These are phyloP conservation scores for Boletus insuetus DNA, from an alignment of 768 basidiomycete genomes.

Conservation along the genomic window DNA sequence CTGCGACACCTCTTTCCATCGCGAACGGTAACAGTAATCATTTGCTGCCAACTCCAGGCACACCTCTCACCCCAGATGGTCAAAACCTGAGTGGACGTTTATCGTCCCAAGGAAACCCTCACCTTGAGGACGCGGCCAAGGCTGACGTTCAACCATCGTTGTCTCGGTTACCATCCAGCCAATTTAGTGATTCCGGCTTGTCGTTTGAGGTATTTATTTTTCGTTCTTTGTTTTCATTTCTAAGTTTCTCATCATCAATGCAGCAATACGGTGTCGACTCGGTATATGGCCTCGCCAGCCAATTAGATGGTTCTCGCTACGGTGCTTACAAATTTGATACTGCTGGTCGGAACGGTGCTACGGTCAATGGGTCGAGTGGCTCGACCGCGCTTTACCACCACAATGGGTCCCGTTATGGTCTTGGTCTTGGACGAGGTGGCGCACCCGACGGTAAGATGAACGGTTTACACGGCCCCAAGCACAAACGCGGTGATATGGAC, in stretches of 20 bases:
- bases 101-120: slow-evolving; percentile 42
- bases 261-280: slow-evolving; percentile 60
- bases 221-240: slow-evolving; percentile 14
- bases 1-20: slow-evolving; percentile 72
- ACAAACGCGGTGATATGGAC: slow-evolving; percentile 91
- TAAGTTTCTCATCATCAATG: slow-evolving; percentile 11
- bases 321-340: slow-evolving; percentile 57
- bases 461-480: slow-evolving; percentile 88
- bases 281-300: slow-evolving; percentile 44
- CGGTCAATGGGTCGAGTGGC: slow-evolving; percentile 45
- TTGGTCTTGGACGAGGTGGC: slow-evolving; percentile 55
- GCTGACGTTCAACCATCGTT: slow-evolving; percentile 69
- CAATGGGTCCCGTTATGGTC: slow-evolving; percentile 72
- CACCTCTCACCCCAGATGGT: slow-evolving; percentile 59
- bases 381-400: slow-evolving; percentile 79
- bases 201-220: slow-evolving; percentile 51
- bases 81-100: slow-evolving; percentile 65
- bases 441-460: slow-evolving; percentile 81
- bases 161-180: slow-evolving; percentile 58
- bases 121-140: slow-evolving; percentile 49
- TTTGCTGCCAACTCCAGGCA: slow-evolving; percentile 61
- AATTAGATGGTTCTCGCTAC: slow-evolving; percentile 52
- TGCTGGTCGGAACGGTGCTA: slow-evolving; percentile 37
- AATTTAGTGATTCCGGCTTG: slow-evolving; percentile 55
- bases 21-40: slow-evolving; percentile 44